A percentile compares a stretch with the other conserved stretches of the same genome.
phyloP scores from a whole-genome alignment of 2,329 filamentous ascomycete species.

The Neurospora sp. region DNA sequence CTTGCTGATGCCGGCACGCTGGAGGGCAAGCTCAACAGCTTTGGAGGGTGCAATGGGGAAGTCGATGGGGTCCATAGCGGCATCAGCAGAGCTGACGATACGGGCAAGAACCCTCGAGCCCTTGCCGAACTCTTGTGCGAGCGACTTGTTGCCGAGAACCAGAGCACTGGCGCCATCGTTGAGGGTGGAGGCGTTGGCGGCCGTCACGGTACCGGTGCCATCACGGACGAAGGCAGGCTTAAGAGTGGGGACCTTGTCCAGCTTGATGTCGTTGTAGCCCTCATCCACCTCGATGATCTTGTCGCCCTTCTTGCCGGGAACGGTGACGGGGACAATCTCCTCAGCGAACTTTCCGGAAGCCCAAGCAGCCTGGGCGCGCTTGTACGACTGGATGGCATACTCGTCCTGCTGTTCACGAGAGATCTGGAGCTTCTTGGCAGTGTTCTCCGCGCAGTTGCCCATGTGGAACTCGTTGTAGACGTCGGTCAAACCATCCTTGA shows the following conservation, averaged over 20 bases:
- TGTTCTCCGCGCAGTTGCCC: conserved; percentile 93
- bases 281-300: conserved; percentile 74
- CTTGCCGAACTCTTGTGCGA: conserved; percentile 71
- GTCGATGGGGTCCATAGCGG: conserved; percentile 82
- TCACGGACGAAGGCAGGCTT: conserved; percentile 87
- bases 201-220: conserved; percentile 82
- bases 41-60: conserved; percentile 90
- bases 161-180: conserved; percentile 92
- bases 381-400: conserved; percentile 83
- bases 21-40: conserved; percentile 81
- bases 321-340: conserved; percentile 80
- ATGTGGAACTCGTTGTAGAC: conserved; percentile 97
- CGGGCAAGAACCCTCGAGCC: conserved; percentile 76
- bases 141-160: conserved; percentile 69
- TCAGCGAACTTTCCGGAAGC: conserved; percentile 72
- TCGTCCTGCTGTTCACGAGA: conserved; percentile 80
- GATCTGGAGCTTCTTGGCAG: conserved; percentile 77
- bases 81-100: conserved; percentile 80
- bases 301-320: conserved; percentile 77
- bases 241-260: conserved; percentile 75
- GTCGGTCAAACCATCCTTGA: conserved; percentile 92
- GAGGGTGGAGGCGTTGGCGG: conserved; percentile 86
- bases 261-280: conserved; percentile 76
- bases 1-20: conserved; percentile 81
- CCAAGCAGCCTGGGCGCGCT: conserved; percentile 86